Evolutionary conservation across 768 basidiomycete genomes (phyloP).

Genomic region (Serendipita sp.): DNA sequence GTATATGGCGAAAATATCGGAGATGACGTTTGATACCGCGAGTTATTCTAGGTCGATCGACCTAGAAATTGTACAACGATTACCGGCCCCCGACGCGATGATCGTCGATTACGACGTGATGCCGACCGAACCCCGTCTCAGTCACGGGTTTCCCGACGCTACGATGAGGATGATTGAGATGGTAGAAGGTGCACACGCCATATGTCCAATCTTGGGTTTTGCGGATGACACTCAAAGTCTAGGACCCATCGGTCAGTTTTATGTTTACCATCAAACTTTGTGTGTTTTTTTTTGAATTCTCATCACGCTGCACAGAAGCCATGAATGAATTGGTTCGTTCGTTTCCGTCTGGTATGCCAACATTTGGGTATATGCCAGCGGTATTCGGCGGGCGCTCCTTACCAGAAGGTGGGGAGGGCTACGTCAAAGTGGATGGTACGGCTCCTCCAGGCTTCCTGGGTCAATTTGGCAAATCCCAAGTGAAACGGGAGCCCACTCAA

Average conservation of each 20-base stretch:
- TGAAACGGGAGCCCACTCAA: not conserved
- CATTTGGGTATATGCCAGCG: not conserved
- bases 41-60: not conserved
- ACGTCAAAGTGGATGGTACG: not conserved
- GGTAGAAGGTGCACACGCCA: not conserved
- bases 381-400: not conserved
- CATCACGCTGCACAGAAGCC: not conserved
- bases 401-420: not conserved
- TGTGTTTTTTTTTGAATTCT: not conserved
- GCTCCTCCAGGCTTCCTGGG: not conserved
- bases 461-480: not conserved
- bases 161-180: conserved; percentile 1
- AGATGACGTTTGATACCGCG: not conserved
- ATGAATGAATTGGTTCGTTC: not conserved
- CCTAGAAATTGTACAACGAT: not conserved
- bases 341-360: not conserved
- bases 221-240: not conserved
- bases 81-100: not conserved
- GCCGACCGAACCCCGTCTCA: not conserved
- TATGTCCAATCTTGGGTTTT: not conserved
- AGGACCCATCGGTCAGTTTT: not conserved
- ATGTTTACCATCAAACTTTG: not conserved
- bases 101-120: not conserved
- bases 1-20: not conserved
- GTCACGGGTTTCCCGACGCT: not conserved